Percentiles rank a stretch among this genome's conserved stretches.
These are phyloP conservation scores for Agrostemma githago DNA, from an alignment of 148 eudicot species.

Conservation along the genomic window DNA sequence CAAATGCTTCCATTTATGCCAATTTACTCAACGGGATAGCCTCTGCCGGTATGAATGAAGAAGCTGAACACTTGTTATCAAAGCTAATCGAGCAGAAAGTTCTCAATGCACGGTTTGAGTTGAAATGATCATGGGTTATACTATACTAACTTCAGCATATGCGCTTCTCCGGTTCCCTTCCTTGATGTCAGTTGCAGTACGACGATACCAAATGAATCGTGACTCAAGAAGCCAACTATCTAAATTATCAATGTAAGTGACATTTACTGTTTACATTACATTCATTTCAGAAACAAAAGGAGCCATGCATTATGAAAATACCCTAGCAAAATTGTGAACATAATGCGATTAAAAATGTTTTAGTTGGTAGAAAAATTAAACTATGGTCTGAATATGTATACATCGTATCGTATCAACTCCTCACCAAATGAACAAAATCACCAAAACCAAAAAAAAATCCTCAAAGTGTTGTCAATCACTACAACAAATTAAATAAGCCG, in stretches of 20 bases:
- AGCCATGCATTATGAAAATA: slow-evolving; percentile 2
- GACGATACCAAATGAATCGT: no score
- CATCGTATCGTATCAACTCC: not conserved
- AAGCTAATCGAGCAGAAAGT: slow-evolving; percentile 49
- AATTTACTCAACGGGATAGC: slow-evolving; percentile 46
- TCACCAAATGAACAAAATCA: not conserved
- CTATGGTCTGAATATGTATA: not conserved
- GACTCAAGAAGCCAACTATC: no score
- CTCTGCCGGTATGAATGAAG: slow-evolving; percentile 57
- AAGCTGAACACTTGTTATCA: slow-evolving; percentile 40
- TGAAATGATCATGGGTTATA: slow-evolving; percentile 11
- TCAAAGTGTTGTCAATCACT: slow-evolving; percentile 11
- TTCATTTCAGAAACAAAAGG: not conserved
- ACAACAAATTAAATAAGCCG: slow-evolving; percentile 8
- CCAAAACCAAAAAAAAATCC: not conserved
- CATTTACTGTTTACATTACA: not conserved
- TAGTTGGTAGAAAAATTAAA: not conserved
- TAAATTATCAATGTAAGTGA: not conserved
- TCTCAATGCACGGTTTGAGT: slow-evolving; percentile 20
- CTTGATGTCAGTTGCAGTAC: not conserved
- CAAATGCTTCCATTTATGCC: slow-evolving; percentile 32
- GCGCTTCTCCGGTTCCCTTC: not conserved
- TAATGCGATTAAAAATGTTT: not conserved
- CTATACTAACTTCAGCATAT: not conserved
- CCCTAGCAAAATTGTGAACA: not conserved